These are phyloP conservation scores for Fusarium cyanostomum DNA, from an alignment of 2,329 filamentous ascomycete genomes.

Conservation along the genomic window DNA sequence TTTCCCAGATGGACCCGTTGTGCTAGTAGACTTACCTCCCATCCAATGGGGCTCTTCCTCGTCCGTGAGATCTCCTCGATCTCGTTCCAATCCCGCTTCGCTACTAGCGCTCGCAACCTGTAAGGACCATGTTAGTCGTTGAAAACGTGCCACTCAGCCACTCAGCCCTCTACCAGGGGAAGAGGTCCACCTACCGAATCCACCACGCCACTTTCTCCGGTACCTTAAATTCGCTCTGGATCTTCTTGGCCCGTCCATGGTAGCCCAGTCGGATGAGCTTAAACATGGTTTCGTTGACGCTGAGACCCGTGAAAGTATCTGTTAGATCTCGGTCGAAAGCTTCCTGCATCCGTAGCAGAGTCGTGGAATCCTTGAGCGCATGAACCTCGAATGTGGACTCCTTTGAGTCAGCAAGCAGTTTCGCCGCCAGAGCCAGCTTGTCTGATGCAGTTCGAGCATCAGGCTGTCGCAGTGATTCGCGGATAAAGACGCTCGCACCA, in stretches of 20 bases:
- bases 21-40: conserved; percentile 74
- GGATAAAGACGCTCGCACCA: conserved; percentile 85
- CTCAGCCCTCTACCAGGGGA: conserved; percentile 14
- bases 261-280: conserved; percentile 85
- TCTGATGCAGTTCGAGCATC: conserved; percentile 77
- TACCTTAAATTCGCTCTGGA: conserved; percentile 92
- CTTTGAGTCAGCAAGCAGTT: conserved; percentile 83
- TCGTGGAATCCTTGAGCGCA: conserved; percentile 80
- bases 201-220: conserved; percentile 92
- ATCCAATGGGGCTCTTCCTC: conserved; percentile 91
- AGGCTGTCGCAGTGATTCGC: conserved; percentile 80
- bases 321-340: conserved; percentile 85
- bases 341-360: conserved; percentile 86
- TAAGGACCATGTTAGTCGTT: conserved; percentile 34
- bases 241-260: conserved; percentile 83
- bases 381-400: conserved; percentile 79
- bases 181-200: conserved; percentile 63
- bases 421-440: conserved; percentile 87
- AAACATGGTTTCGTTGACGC: conserved; percentile 91
- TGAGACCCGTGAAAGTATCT: conserved; percentile 80
- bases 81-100: conserved; percentile 90
- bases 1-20: neutral
- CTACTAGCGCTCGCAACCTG: conserved; percentile 86
- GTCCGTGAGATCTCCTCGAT: conserved; percentile 84
- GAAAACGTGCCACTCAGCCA: conserved; percentile 3